Base-by-base conservation (phyloP, 1,284 basidiomycete genomes). In the Phellopilus nigrolimitatus region DNA sequence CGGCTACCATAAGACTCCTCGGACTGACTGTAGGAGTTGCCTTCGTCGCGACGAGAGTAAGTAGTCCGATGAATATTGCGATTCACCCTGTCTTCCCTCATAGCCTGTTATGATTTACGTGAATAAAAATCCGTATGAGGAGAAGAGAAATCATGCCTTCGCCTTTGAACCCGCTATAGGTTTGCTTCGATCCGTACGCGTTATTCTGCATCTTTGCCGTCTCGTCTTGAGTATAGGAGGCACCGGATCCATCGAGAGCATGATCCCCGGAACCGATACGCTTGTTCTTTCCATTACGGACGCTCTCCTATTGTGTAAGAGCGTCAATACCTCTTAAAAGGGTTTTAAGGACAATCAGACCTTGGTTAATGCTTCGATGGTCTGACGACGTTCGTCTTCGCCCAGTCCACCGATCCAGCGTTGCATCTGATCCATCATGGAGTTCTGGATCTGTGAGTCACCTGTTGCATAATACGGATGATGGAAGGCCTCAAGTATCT, bases 401-500 rank as follows among this genome's bases (percentile, higher is more conserved):
- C 72, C 75, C 33, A 80, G 65, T 3, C 69, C 70, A n/a, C 71
- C 71, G 46, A 84, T 67, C 83, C 83, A 86, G 38, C 66, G 67
- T 57, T 79, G 65, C 70, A 86, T 68, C 47, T 71, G 69, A 40
- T 78, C 71, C 60, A 78, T 78, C 83, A 87, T 87, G 42, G 73
- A 70, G 51, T 72, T 68, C 65, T 91, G 87, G 51, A 89, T 82
- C 34, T 71, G 64, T 9, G 79, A 82, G 40, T 62, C 64, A 1
- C 77, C 76, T 30, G 66, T 71, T 34, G 77, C 76, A 63, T 80
- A 85, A 63, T 80, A 82, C 2, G 83, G 83, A 59, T 85, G 84
- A 59, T 86, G 82, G 71, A 86, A 82, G 1, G 80, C 79, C 58
- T 83, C 75, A 3, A 85, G 70, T 51, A 84, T 75, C 75, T 81